Evolutionary conservation across 768 basidiomycete genomes (phyloP), one percentile per base, ranked within the genome.

Genomic region (Flagelloscypha sp.): DNA sequence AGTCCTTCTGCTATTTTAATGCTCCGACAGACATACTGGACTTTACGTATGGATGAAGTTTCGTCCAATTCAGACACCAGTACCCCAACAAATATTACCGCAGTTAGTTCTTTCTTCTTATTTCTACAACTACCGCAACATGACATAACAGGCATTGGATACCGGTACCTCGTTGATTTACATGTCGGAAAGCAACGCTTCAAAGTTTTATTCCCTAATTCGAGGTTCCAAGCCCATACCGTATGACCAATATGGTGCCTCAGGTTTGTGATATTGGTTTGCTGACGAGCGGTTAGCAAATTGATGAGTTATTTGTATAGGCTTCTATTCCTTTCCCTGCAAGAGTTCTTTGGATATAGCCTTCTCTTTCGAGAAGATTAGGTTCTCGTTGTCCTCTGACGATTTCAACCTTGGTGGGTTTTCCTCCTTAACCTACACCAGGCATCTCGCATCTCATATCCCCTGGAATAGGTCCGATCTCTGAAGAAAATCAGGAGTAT

Each of bases 141-240:
- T 4, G 21, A 6, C 34, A 11, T 24, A 23, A 6, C 37, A 80
- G 78, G 75, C 77, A 13, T 66, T 83, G 39, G 81, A 83, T 47
- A 77, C 78, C 0, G 79, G 81, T 20, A 79, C 78, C 3, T 74
- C 78, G 19, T 58, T 80, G 18, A 71, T 81, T 38, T 81, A 81
- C 52, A 40, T 78, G 5, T 74, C 77, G 1, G 49, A 56, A 24
- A 30, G 47, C 0, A 42, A 72, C 19, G 72, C 66, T 5, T 33
- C 48, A 2, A 43, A 53, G 7, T 63, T 83, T 39, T 83, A 81
- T 52, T 35, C 44, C 2, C 44, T 50, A 45, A 16, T 24, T 15
- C 15, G 44, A 77, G 70, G 74, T 84, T 16, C 73, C 73, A 7
- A 68, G 64, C 8, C 56, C 73, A 41, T 52, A 19, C 54, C 44